Conservation (phyloP, 2,329 filamentous ascomycete genomes). For the Venturia asperata region DNA sequence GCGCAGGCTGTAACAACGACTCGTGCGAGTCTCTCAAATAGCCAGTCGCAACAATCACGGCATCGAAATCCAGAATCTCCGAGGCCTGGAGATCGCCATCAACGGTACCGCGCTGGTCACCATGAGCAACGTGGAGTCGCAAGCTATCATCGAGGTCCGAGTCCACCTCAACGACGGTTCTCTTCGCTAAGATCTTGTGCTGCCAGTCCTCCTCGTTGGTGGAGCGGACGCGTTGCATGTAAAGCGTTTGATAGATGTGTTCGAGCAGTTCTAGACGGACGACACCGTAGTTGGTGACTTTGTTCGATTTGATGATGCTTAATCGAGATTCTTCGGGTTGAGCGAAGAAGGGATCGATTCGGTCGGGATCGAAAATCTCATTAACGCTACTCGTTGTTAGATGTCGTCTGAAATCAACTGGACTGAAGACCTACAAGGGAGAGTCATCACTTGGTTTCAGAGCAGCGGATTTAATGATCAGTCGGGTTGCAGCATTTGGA, state of each 20-base stretch:
- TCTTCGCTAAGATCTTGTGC: conserved; percentile 67
- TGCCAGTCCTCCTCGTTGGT: conserved; percentile 68
- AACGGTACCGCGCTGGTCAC: conserved; percentile 43
- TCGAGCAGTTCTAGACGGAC: conserved; percentile 88
- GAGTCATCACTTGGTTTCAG: conserved; percentile 90
- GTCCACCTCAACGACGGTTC: conserved; percentile 57
- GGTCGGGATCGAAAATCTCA: conserved; percentile 88
- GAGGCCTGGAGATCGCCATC: conserved; percentile 39
- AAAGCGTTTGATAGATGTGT: conserved; percentile 78
- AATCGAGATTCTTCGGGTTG: conserved; percentile 57
- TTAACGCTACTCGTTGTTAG: conserved; percentile 61
- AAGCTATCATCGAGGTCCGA: conserved; percentile 44
- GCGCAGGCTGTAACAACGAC: conserved; percentile 62
- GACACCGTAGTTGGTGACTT: conserved; percentile 88
- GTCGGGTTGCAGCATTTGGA: conserved; percentile 67
- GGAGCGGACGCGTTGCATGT: conserved; percentile 71
- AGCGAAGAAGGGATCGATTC: conserved; percentile 68
- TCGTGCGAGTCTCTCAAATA: conserved; percentile 75
- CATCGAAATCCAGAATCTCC: conserved; percentile 67
- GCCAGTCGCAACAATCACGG: conserved; percentile 80
- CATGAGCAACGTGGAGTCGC: conserved; percentile 36
- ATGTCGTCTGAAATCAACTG: background rate
- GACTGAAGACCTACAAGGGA: conserved; percentile 62
- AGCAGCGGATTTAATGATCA: conserved; percentile 78
- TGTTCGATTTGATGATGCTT: conserved; percentile 58